These are phyloP conservation scores for Backusella parvicylindrica DNA, from an alignment of 192 early-diverging fungal species.

Conservation along the genomic window DNA sequence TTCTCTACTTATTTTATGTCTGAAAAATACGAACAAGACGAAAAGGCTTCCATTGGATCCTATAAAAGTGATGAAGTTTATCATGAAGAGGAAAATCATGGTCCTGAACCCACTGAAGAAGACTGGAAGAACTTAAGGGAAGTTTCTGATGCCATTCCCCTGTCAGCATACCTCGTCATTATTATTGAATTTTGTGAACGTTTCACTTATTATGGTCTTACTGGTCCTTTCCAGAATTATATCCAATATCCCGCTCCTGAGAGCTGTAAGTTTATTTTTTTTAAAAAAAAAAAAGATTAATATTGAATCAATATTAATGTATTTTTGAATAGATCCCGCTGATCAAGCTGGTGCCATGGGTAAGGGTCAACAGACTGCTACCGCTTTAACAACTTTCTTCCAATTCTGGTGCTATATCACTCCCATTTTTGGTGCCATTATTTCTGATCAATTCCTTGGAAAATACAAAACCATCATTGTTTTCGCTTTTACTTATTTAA, in stretches of 20 bases:
- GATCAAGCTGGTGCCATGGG: slow-evolving; percentile 51
- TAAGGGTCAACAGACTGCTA: slow-evolving; percentile 47
- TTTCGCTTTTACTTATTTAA: slow-evolving; percentile 59
- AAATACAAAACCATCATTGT: slow-evolving; percentile 71
- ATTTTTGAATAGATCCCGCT: slow-evolving; percentile 20
- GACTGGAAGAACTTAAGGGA: slow-evolving; percentile 52
- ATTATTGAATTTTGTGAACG: slow-evolving; percentile 60
- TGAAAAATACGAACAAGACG: background rate
- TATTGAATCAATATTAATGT: background rate
- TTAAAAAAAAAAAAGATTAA: background rate
- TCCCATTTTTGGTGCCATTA: slow-evolving; percentile 57
- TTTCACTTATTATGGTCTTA: slow-evolving; percentile 61
- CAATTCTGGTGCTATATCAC: slow-evolving; percentile 58
- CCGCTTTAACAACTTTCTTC: slow-evolving; percentile 53
- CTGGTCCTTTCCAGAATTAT: slow-evolving; percentile 57
- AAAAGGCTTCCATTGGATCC: background rate
- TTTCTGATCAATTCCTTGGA: slow-evolving; percentile 72
- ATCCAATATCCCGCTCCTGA: slow-evolving; percentile 42
- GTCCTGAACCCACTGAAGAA: slow-evolving; percentile 53
- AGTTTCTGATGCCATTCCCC: slow-evolving; percentile 57
- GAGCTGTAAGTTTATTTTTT: slow-evolving; percentile 26
- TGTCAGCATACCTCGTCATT: slow-evolving; percentile 49
- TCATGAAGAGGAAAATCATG: slow-evolving; percentile 35
- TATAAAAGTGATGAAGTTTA: slow-evolving; percentile 35
- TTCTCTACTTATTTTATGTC: background rate